Percentiles rank a stretch among this genome's conserved stretches.
Evolutionary conservation across 2,329 filamentous ascomycete species (phyloP).

Genomic region (Fusarium armeniacum): DNA sequence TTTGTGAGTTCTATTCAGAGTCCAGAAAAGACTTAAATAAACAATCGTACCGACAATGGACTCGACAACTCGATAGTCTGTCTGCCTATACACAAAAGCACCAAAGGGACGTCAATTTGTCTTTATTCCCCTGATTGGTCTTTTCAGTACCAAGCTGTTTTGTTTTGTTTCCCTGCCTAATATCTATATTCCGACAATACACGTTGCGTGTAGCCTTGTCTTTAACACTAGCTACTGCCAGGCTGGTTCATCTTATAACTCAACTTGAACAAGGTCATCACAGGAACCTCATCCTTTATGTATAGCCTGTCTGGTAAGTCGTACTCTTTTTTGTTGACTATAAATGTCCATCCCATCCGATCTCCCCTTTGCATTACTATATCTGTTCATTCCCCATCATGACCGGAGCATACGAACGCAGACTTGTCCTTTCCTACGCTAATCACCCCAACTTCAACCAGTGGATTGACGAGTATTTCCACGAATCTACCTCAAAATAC

Average conservation of each 20-base stretch:
- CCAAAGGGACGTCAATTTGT: neutral
- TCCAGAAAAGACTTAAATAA: neutral
- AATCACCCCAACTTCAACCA: neutral
- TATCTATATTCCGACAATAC: neutral
- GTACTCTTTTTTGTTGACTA: neutral
- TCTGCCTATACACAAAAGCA: neutral
- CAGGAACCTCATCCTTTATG: neutral
- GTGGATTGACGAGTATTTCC: constrained; percentile 9
- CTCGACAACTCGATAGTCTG: neutral
- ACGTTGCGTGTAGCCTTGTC: neutral
- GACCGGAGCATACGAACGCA: neutral
- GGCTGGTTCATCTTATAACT: neutral
- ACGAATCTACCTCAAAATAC: neutral
- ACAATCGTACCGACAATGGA: neutral
- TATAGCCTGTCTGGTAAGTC: neutral
- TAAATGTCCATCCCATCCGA: neutral
- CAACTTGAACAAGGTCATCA: constrained; percentile 2
- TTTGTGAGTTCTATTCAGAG: neutral
- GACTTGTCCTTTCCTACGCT: neutral
- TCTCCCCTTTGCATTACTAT: neutral
- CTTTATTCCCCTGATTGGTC: neutral
- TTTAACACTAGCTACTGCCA: neutral
- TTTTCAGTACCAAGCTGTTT: constrained; percentile 22
- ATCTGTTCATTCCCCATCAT: neutral
- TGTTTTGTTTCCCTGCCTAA: constrained; percentile 19